Percentiles rank a stretch among this genome's conserved stretches.
These are phyloP conservation scores for Zychaea mexicana DNA, from an alignment of 371 early-diverging fungal genomes.

Conservation along the genomic window DNA sequence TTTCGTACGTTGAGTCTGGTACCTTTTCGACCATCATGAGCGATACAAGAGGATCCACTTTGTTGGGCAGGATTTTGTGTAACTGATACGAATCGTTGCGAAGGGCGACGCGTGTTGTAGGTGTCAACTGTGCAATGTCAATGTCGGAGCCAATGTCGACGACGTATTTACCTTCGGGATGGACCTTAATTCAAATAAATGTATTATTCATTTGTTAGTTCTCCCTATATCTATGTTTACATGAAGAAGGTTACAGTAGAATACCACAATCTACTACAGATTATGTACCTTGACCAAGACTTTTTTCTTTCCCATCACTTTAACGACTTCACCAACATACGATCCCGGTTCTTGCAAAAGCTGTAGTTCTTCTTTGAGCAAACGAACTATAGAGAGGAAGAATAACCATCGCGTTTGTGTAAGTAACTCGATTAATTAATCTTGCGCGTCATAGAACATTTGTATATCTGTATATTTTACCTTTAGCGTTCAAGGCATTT, in stretches of 20 bases:
- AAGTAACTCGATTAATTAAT: not conserved
- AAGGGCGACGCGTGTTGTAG: conserved; percentile 97
- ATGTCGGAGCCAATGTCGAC: conserved; percentile 94
- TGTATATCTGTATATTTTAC: conserved; percentile 34
- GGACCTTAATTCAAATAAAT: conserved; percentile 51
- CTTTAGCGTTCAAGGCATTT: conserved; percentile 95
- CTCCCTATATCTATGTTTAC: too few species aligned
- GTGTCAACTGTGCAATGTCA: conserved; percentile 91
- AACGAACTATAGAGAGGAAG: conserved; percentile 80
- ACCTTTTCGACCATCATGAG: conserved; percentile 99
- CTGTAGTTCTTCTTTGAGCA: conserved; percentile 97
- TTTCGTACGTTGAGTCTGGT: conserved; percentile 99
- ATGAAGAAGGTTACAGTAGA: too few species aligned
- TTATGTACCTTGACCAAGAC: conserved; percentile 94
- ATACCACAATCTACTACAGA: too few species aligned
- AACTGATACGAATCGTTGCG: conserved; percentile 98
- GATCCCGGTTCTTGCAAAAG: conserved; percentile 98
- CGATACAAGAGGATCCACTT: conserved; percentile 99
- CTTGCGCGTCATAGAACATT: not conserved
- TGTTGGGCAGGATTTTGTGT: conserved; percentile 99
- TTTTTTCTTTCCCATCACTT: conserved; percentile 99
- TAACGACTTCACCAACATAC: conserved; percentile 98
- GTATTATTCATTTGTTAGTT: not conserved
- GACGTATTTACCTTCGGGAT: conserved; percentile 99
- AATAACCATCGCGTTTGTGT: conserved; percentile 3